A percentile compares a stretch with the other conserved stretches of the same genome.
Conservation (phyloP, 257 asterid species). For the Primulina tabacum region DNA sequence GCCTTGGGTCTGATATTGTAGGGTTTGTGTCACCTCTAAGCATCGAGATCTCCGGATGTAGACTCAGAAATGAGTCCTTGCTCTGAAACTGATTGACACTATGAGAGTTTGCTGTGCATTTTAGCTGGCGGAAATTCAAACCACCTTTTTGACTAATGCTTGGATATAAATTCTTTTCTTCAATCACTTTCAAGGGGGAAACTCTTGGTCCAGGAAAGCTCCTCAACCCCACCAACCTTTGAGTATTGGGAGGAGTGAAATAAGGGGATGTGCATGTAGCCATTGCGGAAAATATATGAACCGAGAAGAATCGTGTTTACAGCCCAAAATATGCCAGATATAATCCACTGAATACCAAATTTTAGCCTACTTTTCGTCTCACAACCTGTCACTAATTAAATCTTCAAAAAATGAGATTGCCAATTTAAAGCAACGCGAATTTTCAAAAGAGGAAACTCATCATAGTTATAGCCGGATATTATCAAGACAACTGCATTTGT, state of each 20-base stretch:
- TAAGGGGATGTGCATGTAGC: conserved; percentile 56
- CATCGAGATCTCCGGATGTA: conserved; percentile 80
- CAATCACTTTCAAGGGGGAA: conserved; percentile 45
- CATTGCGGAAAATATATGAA: conserved; percentile 39
- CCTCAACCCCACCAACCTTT: conserved; percentile 43
- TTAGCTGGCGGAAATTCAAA: conserved; percentile 37
- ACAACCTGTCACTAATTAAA: conserved; percentile 29
- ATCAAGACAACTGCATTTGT: neutral
- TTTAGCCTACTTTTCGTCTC: conserved; percentile 4
- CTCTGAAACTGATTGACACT: conserved; percentile 48
- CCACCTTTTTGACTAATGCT: conserved; percentile 35
- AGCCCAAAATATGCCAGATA: conserved; percentile 19
- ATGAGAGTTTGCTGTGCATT: conserved; percentile 65
- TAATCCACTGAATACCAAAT: conserved; percentile 21
- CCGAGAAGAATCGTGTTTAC: conserved; percentile 11
- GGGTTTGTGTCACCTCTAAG: conserved; percentile 69
- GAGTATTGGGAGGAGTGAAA: conserved; percentile 54
- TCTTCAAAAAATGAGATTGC: conserved; percentile 2
- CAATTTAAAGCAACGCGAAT: conserved; percentile 9
- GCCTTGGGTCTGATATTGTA: conserved; percentile 41
- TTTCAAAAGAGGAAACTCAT: conserved; percentile 15
- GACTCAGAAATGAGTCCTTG: conserved; percentile 70
- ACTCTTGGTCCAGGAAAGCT: conserved; percentile 47
- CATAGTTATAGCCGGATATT: neutral
- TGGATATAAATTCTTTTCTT: conserved; percentile 45